A percentile compares a stretch with the other conserved stretches of the same genome.
Conservation (phyloP, 345 rosid species). For the Salix suchowensis region DNA sequence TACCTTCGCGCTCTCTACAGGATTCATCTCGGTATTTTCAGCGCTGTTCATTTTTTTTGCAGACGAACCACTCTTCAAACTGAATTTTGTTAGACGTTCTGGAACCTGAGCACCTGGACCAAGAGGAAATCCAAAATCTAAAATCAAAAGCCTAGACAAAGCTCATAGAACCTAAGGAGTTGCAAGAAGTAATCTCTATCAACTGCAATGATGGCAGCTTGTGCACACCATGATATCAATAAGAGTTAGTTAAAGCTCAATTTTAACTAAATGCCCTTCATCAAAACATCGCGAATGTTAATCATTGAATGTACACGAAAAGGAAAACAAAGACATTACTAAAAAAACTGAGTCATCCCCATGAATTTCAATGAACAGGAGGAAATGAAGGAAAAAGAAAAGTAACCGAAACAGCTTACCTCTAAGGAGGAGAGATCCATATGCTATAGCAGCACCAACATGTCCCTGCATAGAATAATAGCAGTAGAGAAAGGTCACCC, state of each 20-base stretch:
- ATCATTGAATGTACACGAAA: too few species aligned
- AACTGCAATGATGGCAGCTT: neutral
- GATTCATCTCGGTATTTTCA: conserved; percentile 26
- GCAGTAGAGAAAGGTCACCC: conserved; percentile 2
- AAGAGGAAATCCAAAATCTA: neutral
- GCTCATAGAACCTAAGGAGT: neutral
- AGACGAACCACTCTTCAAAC: conserved; percentile 29
- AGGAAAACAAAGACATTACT: neutral
- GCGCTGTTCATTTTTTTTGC: conserved; percentile 34
- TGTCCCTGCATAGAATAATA: conserved; percentile 56
- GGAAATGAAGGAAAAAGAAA: neutral
- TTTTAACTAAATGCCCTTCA: neutral
- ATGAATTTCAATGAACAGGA: neutral
- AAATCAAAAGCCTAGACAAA: neutral
- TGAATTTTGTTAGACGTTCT: conserved; percentile 42
- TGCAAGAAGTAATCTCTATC: neutral
- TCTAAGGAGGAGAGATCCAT: conserved; percentile 88
- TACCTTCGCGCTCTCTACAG: conserved; percentile 62
- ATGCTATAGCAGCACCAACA: conserved; percentile 83
- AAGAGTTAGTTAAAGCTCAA: neutral
- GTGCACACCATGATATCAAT: neutral
- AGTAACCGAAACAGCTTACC: conserved; percentile 30
- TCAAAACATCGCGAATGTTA: neutral
- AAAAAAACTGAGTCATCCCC: too few species aligned
- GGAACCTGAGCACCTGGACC: conserved; percentile 72